Conservation (phyloP, 2,329 filamentous ascomycete genomes). For the Sclerotinia glacialis region DNA sequence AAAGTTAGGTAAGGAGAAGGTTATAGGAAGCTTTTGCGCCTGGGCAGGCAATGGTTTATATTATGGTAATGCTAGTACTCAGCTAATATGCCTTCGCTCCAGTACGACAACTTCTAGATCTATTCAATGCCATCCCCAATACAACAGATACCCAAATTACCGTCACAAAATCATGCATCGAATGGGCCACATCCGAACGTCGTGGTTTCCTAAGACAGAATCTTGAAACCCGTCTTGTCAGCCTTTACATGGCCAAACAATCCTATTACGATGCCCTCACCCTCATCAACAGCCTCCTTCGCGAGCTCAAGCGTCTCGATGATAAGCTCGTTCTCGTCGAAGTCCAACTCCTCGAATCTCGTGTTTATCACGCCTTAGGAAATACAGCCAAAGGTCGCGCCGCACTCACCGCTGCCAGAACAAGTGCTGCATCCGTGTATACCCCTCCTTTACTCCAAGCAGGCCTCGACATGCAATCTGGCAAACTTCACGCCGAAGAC, state of each 20-base stretch:
- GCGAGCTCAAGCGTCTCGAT: constrained; percentile 95
- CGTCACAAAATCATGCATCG: constrained; percentile 98
- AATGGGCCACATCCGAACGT: constrained; percentile 94
- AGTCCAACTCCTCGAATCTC: constrained; percentile 93
- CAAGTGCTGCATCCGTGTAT: constrained; percentile 94
- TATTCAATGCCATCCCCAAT: constrained; percentile 91
- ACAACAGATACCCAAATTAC: constrained; percentile 90
- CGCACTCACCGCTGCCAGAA: constrained; percentile 89
- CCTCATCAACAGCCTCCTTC: constrained; percentile 92
- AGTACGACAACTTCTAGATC: constrained; percentile 96
- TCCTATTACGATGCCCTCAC: constrained; percentile 96
- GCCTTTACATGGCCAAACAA: constrained; percentile 94
- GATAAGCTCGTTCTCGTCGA: constrained; percentile 98
- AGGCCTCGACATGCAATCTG: constrained; percentile 97
- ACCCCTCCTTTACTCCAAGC: constrained; percentile 93
- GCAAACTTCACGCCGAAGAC: constrained; percentile 97
- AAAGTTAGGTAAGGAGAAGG: constrained; percentile 72
- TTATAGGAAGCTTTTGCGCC: neutral
- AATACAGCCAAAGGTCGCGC: constrained; percentile 96
- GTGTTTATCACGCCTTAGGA: constrained; percentile 94
- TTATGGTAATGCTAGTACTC: neutral
- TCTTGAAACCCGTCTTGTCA: constrained; percentile 91
- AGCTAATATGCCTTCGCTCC: constrained; percentile 19
- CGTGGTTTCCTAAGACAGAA: constrained; percentile 96
- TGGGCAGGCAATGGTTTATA: neutral